phyloP scores from a whole-genome alignment of 495 filamentous ascomycete genomes.

The Xylona heveae region DNA sequence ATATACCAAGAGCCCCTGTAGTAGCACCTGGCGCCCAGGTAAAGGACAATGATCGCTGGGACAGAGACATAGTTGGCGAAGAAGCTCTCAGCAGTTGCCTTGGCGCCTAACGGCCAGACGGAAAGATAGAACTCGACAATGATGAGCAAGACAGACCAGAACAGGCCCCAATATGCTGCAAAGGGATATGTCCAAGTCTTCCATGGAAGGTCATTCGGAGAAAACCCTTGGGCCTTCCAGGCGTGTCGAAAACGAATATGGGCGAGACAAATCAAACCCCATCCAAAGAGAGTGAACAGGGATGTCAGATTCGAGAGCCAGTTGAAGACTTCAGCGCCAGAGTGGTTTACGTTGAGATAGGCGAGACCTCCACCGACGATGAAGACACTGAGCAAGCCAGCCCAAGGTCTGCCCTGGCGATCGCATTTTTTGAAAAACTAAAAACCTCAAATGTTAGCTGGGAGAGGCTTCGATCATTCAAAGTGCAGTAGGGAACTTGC shows the following conservation, averaged over 20 bases:
- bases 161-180: slow-evolving; percentile 11
- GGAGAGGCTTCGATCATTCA: too few relatives aligned
- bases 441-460: too few relatives aligned
- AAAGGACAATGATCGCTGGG: slow-evolving; percentile 8
- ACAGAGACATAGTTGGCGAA: slow-evolving; percentile 11
- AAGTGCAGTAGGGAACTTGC: background rate
- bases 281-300: slow-evolving; percentile 11
- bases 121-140: slow-evolving; percentile 11
- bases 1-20: slow-evolving; percentile 10
- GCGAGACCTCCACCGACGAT: slow-evolving; percentile 10
- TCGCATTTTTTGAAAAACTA: slow-evolving; percentile 8
- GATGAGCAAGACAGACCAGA: slow-evolving; percentile 11
- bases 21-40: slow-evolving; percentile 10
- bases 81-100: slow-evolving; percentile 7
- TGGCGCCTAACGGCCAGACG: slow-evolving; percentile 9
- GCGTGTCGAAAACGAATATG: slow-evolving; percentile 13
- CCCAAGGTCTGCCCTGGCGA: slow-evolving; percentile 10
- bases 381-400: slow-evolving; percentile 7
- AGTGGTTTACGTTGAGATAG: slow-evolving; percentile 12
- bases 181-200: slow-evolving; percentile 12
- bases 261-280: slow-evolving; percentile 13
- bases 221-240: slow-evolving; percentile 10
- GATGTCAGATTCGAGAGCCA: slow-evolving; percentile 12
- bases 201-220: slow-evolving; percentile 8
- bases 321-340: slow-evolving; percentile 8